These are phyloP conservation scores for Boletus rufocinnamomeus DNA, from an alignment of 768 basidiomycete species.

Conservation along the genomic window DNA sequence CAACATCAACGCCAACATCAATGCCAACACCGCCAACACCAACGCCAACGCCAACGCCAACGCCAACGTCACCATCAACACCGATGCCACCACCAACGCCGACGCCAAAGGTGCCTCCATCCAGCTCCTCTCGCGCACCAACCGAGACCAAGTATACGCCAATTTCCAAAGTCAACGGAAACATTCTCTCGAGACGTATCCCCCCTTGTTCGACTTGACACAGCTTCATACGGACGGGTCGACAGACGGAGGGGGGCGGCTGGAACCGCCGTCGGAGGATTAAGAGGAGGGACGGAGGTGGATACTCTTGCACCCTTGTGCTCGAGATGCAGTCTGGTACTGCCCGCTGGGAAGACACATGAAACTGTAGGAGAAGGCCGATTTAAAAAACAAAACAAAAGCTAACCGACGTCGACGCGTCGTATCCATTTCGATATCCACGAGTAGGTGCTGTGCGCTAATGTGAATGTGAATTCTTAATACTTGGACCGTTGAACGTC, in stretches of 20 bases:
- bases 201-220: conserved; percentile 27
- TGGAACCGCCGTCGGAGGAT: conserved; percentile 14
- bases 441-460: background rate
- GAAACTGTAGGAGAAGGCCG: background rate
- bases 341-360: background rate
- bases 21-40: background rate
- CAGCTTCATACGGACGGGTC: conserved; percentile 26
- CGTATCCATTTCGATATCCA: too few relatives aligned
- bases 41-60: conserved; percentile 12
- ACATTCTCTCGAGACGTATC: conserved; percentile 17
- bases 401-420: background rate
- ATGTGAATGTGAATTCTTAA: background rate
- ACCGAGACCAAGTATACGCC: conserved; percentile 36
- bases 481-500: too few relatives aligned
- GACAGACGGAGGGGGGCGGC: conserved; percentile 20
- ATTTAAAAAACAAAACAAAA: background rate
- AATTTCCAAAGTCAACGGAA: conserved; percentile 26
- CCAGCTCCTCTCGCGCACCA: conserved; percentile 41
- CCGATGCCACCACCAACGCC: background rate
- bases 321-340: background rate
- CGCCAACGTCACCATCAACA: background rate
- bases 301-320: background rate
- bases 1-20: too few relatives aligned
- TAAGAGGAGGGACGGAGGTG: background rate
- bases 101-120: conserved; percentile 37